These are phyloP conservation scores for Oligophagozyma castellii DNA, from an alignment of 1,139 yeast species.

Conservation along the genomic window DNA sequence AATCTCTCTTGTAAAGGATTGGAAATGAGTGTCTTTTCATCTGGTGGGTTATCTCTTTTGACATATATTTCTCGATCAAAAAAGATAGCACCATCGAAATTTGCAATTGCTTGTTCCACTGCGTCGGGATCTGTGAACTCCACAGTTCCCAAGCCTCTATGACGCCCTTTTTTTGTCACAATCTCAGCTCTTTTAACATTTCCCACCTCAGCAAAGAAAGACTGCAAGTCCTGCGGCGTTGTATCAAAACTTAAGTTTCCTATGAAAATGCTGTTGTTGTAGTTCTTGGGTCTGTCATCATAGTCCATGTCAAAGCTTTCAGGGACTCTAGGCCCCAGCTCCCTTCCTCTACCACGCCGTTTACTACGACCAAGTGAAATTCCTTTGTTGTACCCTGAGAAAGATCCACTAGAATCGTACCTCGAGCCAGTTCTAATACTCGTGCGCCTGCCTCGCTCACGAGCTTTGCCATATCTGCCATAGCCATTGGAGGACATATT, in stretches of 20 bases:
- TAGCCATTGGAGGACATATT: too few species aligned
- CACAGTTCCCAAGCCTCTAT: conserved; percentile 82
- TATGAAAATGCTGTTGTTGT: conserved; percentile 50
- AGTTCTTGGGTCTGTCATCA: conserved; percentile 37
- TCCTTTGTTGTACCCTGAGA: conserved; percentile 16
- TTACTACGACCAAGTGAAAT: conserved; percentile 22
- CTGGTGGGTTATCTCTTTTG: conserved; percentile 73
- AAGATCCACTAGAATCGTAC: conserved; percentile 1
- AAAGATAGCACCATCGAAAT: conserved; percentile 49
- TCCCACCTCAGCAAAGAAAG: conserved; percentile 45
- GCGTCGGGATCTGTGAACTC: conserved; percentile 55
- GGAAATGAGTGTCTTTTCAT: too few species aligned
- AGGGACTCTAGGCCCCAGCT: conserved; percentile 7
- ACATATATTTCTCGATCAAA: conserved; percentile 73
- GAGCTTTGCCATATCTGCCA: conserved; percentile 1
- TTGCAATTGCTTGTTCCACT: conserved; percentile 56
- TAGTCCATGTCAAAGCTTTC: conserved; percentile 7
- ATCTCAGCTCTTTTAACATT: conserved; percentile 71
- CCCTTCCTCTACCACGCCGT: conserved; percentile 17
- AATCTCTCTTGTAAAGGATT: conserved; percentile 9
- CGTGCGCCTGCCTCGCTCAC: conserved; percentile 16
- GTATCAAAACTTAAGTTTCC: conserved; percentile 56
- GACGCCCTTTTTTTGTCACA: conserved; percentile 62
- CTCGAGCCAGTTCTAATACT: conserved; percentile 6
- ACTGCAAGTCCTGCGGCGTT: conserved; percentile 41